Evolutionary conservation across 2,329 filamentous ascomycete genomes (phyloP).

Genomic region (Cadophora sp.): DNA sequence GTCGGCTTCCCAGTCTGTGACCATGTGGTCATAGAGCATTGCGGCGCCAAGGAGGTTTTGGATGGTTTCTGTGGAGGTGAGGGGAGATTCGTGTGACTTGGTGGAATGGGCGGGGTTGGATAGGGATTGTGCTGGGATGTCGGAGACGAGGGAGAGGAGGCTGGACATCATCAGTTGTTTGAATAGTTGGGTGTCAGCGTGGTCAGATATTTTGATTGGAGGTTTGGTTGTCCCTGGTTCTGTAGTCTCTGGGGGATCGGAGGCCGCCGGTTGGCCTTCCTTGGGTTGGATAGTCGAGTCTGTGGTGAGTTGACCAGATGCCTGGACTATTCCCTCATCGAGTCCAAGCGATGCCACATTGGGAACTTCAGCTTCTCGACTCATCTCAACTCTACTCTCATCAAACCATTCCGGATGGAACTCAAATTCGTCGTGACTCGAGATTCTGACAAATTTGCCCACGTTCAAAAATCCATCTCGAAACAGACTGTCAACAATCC

Average conservation of each 20-base stretch:
- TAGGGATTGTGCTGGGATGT: constrained; percentile 1
- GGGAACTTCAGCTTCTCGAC: too few relatives aligned
- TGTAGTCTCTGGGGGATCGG: neutral
- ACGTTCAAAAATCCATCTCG: constrained; percentile 8
- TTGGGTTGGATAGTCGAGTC: neutral
- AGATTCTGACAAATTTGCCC: constrained; percentile 14
- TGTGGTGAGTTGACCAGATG: neutral
- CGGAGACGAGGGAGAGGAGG: neutral
- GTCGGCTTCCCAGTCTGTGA: neutral
- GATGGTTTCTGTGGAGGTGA: neutral
- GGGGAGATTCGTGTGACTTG: neutral
- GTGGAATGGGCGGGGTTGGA: too few relatives aligned
- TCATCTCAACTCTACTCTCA: neutral
- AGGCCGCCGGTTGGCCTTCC: neutral
- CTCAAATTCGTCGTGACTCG: constrained; percentile 10
- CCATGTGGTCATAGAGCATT: neutral
- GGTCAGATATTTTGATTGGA: neutral
- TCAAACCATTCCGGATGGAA: constrained; percentile 14
- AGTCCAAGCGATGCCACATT: neutral
- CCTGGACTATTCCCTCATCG: neutral
- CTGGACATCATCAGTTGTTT: constrained; percentile 17
- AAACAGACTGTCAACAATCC: constrained; percentile 14
- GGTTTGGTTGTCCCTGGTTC: neutral
- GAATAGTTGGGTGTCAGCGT: constrained; percentile 9
- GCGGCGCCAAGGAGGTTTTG: neutral